phyloP scores from a whole-genome alignment of 2,329 filamentous ascomycete genomes.

The Claviceps quebecensis region DNA sequence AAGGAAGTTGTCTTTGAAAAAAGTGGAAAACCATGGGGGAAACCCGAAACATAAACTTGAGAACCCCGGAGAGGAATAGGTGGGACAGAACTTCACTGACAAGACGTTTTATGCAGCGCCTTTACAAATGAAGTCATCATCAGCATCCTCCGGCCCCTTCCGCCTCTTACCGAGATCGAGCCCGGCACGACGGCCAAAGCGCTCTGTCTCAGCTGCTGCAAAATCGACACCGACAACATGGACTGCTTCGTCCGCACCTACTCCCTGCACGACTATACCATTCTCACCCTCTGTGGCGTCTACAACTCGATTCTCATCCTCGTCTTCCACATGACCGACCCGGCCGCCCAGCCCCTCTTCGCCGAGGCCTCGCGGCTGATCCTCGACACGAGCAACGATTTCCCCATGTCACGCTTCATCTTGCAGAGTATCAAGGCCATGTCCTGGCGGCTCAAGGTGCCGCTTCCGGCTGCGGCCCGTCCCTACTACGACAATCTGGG shows the following conservation, averaged over 20 bases:
- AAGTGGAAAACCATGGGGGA: too few relatives aligned
- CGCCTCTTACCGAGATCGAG: constrained; percentile 5
- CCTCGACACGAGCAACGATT: constrained; percentile 3
- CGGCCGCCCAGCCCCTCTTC: constrained; percentile 5
- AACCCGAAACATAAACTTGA: too few relatives aligned
- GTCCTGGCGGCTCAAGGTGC: constrained; percentile 6
- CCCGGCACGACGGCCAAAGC: constrained; percentile 3
- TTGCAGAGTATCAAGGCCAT: constrained; percentile 9
- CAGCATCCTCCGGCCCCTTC: constrained; percentile 5
- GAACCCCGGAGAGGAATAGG: not conserved
- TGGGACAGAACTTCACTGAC: not conserved
- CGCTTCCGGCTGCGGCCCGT: constrained; percentile 5
- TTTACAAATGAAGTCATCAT: constrained; percentile 7
- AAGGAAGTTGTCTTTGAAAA: too few relatives aligned
- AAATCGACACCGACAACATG: constrained; percentile 3
- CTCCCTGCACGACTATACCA: constrained; percentile 7
- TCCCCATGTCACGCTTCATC: constrained; percentile 7
- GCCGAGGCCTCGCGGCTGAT: constrained; percentile 5
- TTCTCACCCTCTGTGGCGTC: constrained; percentile 7
- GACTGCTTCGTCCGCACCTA: constrained; percentile 6
- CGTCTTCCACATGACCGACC: constrained; percentile 5
- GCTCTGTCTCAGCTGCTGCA: constrained; percentile 6
- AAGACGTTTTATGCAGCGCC: not conserved
- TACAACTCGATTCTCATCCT: constrained; percentile 7
- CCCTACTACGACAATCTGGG: constrained; percentile 6